A percentile compares a stretch with the other conserved stretches of the same genome.
phyloP scores from a whole-genome alignment of 495 filamentous ascomycete genomes.

The Echria macrotheca region DNA sequence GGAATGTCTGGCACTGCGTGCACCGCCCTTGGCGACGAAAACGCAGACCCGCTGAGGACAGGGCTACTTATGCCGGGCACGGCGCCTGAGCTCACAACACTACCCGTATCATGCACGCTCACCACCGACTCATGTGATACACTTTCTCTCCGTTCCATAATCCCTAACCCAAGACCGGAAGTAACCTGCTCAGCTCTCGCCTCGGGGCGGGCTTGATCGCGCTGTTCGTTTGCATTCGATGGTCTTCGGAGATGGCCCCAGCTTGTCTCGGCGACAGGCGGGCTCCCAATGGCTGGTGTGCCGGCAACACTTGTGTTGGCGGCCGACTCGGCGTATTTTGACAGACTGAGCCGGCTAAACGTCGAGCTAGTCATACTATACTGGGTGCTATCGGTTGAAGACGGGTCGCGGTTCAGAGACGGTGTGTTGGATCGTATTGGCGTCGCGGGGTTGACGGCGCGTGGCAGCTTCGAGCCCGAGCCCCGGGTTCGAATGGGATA shows the following conservation, averaged over 20 bases:
- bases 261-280: background rate
- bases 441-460: conserved; percentile 23
- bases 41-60: conserved; percentile 8
- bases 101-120: conserved; percentile 13
- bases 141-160: conserved; percentile 19
- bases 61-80: conserved; percentile 12
- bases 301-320: conserved; percentile 21
- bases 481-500: conserved; percentile 23
- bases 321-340: conserved; percentile 19
- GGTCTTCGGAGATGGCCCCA: background rate
- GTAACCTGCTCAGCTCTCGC: conserved; percentile 5
- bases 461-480: conserved; percentile 28
- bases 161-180: conserved; percentile 13
- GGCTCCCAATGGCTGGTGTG: conserved; percentile 18
- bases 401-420: conserved; percentile 22
- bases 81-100: conserved; percentile 15
- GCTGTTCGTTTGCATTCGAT: background rate
- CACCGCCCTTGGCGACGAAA: conserved; percentile 21
- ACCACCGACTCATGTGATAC: conserved; percentile 1
- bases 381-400: conserved; percentile 31
- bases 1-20: conserved; percentile 13
- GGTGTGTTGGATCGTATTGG: conserved; percentile 29
- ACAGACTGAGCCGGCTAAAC: conserved; percentile 23
- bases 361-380: conserved; percentile 29
- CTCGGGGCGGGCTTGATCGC: background rate